Evolutionary conservation across 345 rosid genomes (phyloP).

Genomic region (Gossypium australe): DNA sequence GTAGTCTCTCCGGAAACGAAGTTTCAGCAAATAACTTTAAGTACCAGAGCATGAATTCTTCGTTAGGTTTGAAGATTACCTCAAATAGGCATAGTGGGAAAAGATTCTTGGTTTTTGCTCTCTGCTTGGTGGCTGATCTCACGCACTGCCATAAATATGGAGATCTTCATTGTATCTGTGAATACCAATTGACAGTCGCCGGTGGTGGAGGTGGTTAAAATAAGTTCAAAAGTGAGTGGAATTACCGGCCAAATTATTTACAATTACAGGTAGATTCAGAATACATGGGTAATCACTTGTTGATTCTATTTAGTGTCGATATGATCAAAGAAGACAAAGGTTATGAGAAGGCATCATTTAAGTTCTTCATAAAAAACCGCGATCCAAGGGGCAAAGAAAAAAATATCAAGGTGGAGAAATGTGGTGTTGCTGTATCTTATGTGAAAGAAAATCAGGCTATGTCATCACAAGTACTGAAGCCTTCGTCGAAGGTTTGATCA

Average conservation of each 20-base stretch:
- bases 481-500: not conserved
- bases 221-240: not conserved
- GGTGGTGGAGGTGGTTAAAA: not conserved
- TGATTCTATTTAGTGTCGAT: not conserved
- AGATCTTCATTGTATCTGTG: not conserved
- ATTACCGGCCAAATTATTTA: not conserved
- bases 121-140: not conserved
- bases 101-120: too few relatives aligned
- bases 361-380: not conserved
- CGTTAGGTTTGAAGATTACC: too few relatives aligned
- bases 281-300: constrained; percentile 19
- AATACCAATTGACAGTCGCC: not conserved
- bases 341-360: not conserved
- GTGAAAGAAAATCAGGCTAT: too few relatives aligned
- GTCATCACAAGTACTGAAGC: too few relatives aligned
- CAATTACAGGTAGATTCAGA: not conserved
- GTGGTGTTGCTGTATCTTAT: too few relatives aligned
- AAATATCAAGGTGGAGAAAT: too few relatives aligned
- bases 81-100: too few relatives aligned
- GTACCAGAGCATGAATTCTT: too few relatives aligned
- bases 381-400: too few relatives aligned
- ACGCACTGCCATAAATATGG: not conserved
- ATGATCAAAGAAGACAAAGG: not conserved
- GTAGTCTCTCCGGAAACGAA: too few relatives aligned
- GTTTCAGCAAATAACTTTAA: too few relatives aligned